These are phyloP conservation scores for Microstroma glucosiphilum DNA, from an alignment of 1,284 basidiomycete genomes.

Conservation along the genomic window DNA sequence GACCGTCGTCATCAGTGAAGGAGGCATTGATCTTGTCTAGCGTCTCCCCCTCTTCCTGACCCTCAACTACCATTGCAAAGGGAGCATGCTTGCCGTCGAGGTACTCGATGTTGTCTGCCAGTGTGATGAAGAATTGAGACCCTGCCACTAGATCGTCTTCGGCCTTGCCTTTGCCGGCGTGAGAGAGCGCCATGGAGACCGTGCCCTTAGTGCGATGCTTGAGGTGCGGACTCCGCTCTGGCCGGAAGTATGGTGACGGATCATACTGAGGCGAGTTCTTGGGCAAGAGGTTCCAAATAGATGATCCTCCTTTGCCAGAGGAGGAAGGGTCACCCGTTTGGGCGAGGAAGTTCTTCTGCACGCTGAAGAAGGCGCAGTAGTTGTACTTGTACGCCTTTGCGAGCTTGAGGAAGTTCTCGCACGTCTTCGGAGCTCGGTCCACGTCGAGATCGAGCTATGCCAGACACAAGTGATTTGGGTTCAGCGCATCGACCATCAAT, in stretches of 20 bases:
- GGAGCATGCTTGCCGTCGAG: constrained; percentile 92
- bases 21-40: constrained; percentile 88
- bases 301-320: constrained; percentile 76
- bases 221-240: constrained; percentile 68
- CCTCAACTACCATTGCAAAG: constrained; percentile 92
- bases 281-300: constrained; percentile 68
- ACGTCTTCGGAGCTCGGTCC: constrained; percentile 80
- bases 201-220: constrained; percentile 84
- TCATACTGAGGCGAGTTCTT: constrained; percentile 28
- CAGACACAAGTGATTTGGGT: neutral
- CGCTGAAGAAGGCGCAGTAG: constrained; percentile 76
- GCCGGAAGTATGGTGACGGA: constrained; percentile 68
- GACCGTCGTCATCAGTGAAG: constrained; percentile 75
- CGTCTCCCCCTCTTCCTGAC: constrained; percentile 66
- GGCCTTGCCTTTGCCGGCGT: neutral
- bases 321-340: constrained; percentile 93
- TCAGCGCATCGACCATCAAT: neutral
- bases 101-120: constrained; percentile 84
- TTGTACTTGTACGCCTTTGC: constrained; percentile 97
- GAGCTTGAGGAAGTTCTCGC: constrained; percentile 92
- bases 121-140: constrained; percentile 92
- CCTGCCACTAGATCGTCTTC: constrained; percentile 69
- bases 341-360: constrained; percentile 92
- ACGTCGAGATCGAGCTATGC: constrained; percentile 76
- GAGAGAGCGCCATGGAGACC: constrained; percentile 57